phyloP scores from a whole-genome alignment of 2,329 filamentous ascomycete species.

The Penicillium sp. region DNA sequence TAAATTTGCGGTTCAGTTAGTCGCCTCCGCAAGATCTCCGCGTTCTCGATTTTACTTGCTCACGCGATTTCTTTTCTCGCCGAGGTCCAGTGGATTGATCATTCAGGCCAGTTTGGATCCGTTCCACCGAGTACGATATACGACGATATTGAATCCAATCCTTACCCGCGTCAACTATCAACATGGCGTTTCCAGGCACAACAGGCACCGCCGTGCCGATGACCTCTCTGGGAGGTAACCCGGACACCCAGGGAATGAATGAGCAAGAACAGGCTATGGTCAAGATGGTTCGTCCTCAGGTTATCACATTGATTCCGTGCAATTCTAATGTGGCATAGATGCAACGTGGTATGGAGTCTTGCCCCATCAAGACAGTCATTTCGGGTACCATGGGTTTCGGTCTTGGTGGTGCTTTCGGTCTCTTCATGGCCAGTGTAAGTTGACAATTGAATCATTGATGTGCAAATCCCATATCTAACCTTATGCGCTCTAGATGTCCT shows the following conservation, averaged over 20 bases:
- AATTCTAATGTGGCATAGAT: constrained; percentile 57
- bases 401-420: constrained; percentile 86
- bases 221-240: constrained; percentile 27
- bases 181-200: constrained; percentile 39
- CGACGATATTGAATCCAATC: no score
- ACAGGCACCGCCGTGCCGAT: constrained; percentile 33
- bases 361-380: constrained; percentile 81
- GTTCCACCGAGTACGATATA: neutral
- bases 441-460: neutral
- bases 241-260: constrained; percentile 39
- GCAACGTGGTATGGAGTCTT: constrained; percentile 85
- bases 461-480: neutral
- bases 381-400: constrained; percentile 92
- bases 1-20: constrained; percentile 32
- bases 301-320: neutral
- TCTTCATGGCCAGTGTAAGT: constrained; percentile 95
- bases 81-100: neutral
- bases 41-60: constrained; percentile 8
- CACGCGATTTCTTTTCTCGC: constrained; percentile 1
- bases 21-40: constrained; percentile 33
- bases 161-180: constrained; percentile 1
- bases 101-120: neutral
- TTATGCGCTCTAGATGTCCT: constrained; percentile 71
- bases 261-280: constrained; percentile 50
- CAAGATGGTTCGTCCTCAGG: constrained; percentile 39